Conservation (phyloP, 1,139 yeast genomes). For the Pichia sp. region DNA sequence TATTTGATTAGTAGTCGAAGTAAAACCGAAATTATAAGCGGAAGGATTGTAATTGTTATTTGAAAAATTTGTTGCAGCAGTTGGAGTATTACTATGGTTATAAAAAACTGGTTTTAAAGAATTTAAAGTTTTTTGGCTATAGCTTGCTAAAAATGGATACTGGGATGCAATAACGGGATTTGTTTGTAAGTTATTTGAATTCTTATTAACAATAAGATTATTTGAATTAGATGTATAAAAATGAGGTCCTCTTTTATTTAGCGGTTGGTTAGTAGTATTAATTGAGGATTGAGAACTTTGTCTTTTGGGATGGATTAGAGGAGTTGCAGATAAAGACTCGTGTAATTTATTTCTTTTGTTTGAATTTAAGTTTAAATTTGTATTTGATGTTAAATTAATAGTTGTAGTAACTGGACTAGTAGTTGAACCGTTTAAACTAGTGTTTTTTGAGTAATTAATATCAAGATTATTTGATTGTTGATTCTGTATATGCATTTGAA, state of each 20-base stretch:
- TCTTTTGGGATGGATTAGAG: slow-evolving; percentile 26
- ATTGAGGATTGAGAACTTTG: slow-evolving; percentile 28
- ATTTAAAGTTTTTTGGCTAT: slow-evolving; percentile 4
- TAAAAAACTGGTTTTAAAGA: slow-evolving; percentile 4
- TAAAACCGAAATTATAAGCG: slow-evolving; percentile 2
- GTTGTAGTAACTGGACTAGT: background rate
- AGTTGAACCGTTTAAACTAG: background rate
- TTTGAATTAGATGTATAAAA: slow-evolving; percentile 9
- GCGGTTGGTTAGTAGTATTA: slow-evolving; percentile 13
- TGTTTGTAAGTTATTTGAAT: background rate
- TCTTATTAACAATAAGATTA: background rate
- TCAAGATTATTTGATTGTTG: background rate
- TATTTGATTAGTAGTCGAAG: slow-evolving; percentile 5
- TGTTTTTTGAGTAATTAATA: background rate
- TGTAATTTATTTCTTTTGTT: slow-evolving; percentile 17
- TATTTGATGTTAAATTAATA: background rate
- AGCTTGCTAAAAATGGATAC: slow-evolving; percentile 7
- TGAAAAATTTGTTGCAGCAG: slow-evolving; percentile 7
- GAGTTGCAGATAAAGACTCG: slow-evolving; percentile 13
- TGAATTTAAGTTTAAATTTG: background rate
- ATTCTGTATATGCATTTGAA: background rate
- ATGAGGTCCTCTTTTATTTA: slow-evolving; percentile 24
- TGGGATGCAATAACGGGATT: slow-evolving; percentile 6
- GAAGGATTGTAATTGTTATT: slow-evolving; percentile 2
- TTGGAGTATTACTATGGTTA: slow-evolving; percentile 9